These are phyloP conservation scores for Parastagonospora nodorum DNA, from an alignment of 2,329 filamentous ascomycete species.

Conservation along the genomic window DNA sequence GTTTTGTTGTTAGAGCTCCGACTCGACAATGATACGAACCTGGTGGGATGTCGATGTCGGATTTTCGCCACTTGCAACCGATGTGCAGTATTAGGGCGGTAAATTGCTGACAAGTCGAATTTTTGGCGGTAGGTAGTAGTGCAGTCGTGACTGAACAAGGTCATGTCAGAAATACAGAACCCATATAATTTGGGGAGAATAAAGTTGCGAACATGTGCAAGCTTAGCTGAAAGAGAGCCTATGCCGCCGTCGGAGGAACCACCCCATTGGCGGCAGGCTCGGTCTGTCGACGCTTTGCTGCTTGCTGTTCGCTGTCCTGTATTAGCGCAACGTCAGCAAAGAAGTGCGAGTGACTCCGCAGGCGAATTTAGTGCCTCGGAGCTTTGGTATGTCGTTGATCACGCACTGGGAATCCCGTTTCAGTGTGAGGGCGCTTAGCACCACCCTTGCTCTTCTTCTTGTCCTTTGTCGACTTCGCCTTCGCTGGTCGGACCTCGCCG, in stretches of 20 bases:
- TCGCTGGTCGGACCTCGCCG: conserved; percentile 65
- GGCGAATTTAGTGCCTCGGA: conserved; percentile 20
- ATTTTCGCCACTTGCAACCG: too few species aligned
- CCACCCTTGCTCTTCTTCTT: conserved; percentile 40
- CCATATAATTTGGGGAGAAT: conserved; percentile 13
- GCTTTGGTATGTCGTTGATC: conserved; percentile 22
- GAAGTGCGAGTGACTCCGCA: conserved; percentile 22
- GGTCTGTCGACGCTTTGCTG: conserved; percentile 42
- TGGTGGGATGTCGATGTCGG: conserved; percentile 11
- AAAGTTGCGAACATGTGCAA: conserved; percentile 35
- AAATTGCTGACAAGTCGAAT: conserved; percentile 12
- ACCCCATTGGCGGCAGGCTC: conserved; percentile 36
- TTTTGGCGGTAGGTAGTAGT: conserved; percentile 15
- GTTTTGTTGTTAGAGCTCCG: conserved; percentile 26
- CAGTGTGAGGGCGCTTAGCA: conserved; percentile 51
- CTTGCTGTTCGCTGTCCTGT: conserved; percentile 41
- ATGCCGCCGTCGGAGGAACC: conserved; percentile 34
- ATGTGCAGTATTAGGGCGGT: conserved; percentile 14
- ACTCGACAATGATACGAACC: conserved; percentile 20
- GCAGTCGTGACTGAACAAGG: conserved; percentile 32
- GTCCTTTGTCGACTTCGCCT: conserved; percentile 53
- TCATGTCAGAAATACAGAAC: conserved; percentile 30
- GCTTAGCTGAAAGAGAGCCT: conserved; percentile 34
- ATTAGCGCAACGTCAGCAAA: conserved; percentile 45
- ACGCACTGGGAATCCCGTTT: conserved; percentile 55